Conservation (phyloP, 257 asterid genomes). For the Salvia splendens region DNA sequence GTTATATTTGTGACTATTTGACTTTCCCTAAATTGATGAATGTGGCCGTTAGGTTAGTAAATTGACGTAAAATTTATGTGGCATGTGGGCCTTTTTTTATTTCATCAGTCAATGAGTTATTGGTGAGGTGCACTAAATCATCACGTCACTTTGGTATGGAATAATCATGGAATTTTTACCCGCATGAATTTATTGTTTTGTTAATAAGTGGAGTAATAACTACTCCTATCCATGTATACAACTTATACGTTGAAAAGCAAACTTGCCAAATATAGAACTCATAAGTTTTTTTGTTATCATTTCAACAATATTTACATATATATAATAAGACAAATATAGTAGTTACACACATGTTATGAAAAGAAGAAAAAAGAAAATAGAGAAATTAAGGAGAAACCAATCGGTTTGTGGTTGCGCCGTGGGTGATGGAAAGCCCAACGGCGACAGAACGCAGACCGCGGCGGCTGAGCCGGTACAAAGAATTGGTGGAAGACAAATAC, state of each 20-base stretch:
- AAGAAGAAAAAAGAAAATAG: not conserved
- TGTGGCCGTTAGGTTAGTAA: too few species aligned
- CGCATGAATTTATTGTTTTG: too few species aligned
- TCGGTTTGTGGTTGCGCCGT: not conserved
- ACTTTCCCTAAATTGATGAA: too few species aligned
- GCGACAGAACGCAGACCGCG: not conserved
- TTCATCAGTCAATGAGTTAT: too few species aligned
- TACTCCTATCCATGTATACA: not conserved
- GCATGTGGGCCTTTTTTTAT: too few species aligned
- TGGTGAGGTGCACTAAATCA: too few species aligned
- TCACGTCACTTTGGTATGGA: too few species aligned
- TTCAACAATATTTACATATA: not conserved
- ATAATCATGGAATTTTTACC: too few species aligned
- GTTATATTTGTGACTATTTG: too few species aligned
- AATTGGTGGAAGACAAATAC: slow-evolving; percentile 19
- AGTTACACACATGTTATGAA: not conserved
- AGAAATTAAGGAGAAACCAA: not conserved
- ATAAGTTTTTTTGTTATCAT: not conserved
- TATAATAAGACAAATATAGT: too few species aligned
- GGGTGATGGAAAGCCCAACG: slow-evolving; percentile 8
- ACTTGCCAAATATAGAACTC: not conserved
- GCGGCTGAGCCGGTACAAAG: slow-evolving; percentile 19
- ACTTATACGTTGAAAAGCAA: not conserved
- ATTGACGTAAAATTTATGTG: too few species aligned
- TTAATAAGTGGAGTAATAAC: not conserved